A percentile compares a stretch with the other conserved stretches of the same genome.
These are phyloP conservation scores for Datisca glomerata DNA, from an alignment of 306 rosid species.

Conservation along the genomic window DNA sequence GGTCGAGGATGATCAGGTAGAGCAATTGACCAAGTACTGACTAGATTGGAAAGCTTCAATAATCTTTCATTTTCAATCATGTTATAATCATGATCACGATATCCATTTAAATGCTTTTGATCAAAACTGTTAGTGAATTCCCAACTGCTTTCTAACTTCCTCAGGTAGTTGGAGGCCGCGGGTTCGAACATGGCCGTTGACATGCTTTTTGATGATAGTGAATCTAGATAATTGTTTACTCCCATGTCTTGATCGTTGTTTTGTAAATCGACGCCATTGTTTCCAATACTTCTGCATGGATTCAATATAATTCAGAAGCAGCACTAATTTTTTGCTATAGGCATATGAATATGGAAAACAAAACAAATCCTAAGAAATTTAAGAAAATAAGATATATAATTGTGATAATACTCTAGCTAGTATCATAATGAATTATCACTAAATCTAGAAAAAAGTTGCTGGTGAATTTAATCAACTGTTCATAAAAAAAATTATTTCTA, in stretches of 20 bases:
- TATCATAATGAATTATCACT: too few relatives aligned
- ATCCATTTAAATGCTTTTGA: slow-evolving; percentile 42
- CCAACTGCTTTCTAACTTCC: slow-evolving; percentile 43
- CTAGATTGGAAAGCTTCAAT: slow-evolving; percentile 54
- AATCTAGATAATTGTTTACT: slow-evolving; percentile 23
- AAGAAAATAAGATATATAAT: too few relatives aligned
- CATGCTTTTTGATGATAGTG: slow-evolving; percentile 51
- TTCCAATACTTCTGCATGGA: slow-evolving; percentile 41
- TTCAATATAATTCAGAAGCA: background rate
- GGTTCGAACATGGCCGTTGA: slow-evolving; percentile 38
- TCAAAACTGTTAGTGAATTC: slow-evolving; percentile 27
- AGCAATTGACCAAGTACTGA: slow-evolving; percentile 84
- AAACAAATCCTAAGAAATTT: too few relatives aligned
- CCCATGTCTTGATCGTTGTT: slow-evolving; percentile 37
- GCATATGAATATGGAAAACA: too few relatives aligned
- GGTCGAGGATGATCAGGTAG: slow-evolving; percentile 49
- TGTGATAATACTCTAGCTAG: too few relatives aligned
- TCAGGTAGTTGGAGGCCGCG: slow-evolving; percentile 73
- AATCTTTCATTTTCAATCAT: slow-evolving; percentile 42
- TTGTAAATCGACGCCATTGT: slow-evolving; percentile 31
- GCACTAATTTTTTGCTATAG: slow-evolving; percentile 1
- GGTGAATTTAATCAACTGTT: too few relatives aligned
- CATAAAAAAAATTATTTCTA: too few relatives aligned
- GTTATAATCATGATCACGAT: slow-evolving; percentile 9
- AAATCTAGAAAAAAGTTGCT: too few relatives aligned